phyloP scores from a whole-genome alignment of 192 early-diverging fungal species.

The Coemansia sp. region DNA sequence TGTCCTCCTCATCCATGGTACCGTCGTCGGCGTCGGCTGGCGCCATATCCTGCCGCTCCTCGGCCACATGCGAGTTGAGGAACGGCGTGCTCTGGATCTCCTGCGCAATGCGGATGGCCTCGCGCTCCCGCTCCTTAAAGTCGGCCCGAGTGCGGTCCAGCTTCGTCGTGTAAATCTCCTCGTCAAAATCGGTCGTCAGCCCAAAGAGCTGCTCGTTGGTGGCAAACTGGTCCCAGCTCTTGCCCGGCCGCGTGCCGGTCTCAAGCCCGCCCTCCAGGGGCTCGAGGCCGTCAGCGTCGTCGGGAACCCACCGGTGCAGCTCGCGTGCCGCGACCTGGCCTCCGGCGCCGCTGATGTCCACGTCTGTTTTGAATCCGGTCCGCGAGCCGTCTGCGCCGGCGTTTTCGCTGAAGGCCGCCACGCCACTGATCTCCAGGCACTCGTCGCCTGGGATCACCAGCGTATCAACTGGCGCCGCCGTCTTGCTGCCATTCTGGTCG shows the following conservation, averaged over 20 bases:
- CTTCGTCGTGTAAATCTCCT: constrained; percentile 93
- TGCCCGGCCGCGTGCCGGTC: neutral
- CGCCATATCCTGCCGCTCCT: constrained; percentile 78
- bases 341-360: constrained; percentile 70
- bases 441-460: constrained; percentile 35
- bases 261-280: constrained; percentile 23
- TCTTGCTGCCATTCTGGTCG: constrained; percentile 12
- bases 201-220: constrained; percentile 92
- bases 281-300: constrained; percentile 43
- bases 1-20: constrained; percentile 85
- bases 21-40: constrained; percentile 52
- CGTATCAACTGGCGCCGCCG: constrained; percentile 23
- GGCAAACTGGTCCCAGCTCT: constrained; percentile 93
- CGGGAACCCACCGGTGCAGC: constrained; percentile 81
- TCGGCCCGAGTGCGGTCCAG: constrained; percentile 78
- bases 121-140: constrained; percentile 80
- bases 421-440: constrained; percentile 30
- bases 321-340: constrained; percentile 68
- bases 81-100: constrained; percentile 78
- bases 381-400: constrained; percentile 1
- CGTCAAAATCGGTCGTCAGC: constrained; percentile 90
- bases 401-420: constrained; percentile 16
- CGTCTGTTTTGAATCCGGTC: constrained; percentile 75
- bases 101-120: constrained; percentile 78
- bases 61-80: constrained; percentile 79